Evolutionary conservation across 257 asterid species (phyloP).

Genomic region (Lycium ferocissimum): DNA sequence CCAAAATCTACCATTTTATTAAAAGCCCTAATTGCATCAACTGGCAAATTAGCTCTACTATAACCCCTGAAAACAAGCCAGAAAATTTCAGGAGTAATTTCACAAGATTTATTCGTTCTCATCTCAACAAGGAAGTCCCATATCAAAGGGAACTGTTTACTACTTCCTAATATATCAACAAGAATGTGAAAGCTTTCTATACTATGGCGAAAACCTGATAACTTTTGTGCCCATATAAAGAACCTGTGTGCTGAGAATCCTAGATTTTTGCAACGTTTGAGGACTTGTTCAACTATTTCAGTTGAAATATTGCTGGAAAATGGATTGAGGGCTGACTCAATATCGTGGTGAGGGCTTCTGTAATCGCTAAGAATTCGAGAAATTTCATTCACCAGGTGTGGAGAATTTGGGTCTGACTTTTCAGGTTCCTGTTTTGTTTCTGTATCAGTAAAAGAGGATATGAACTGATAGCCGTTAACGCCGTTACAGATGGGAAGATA

Average conservation of each 20-base stretch:
- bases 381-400: constrained; percentile 67
- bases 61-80: constrained; percentile 74
- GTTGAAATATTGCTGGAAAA: constrained; percentile 54
- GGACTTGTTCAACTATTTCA: constrained; percentile 70
- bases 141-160: constrained; percentile 78
- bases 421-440: background rate
- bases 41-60: constrained; percentile 76
- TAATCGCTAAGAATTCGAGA: constrained; percentile 83
- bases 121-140: constrained; percentile 83
- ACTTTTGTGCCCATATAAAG: constrained; percentile 75
- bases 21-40: constrained; percentile 86
- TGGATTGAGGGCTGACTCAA: constrained; percentile 83
- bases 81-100: constrained; percentile 60
- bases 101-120: constrained; percentile 49
- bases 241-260: constrained; percentile 93
- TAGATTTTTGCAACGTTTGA: constrained; percentile 79
- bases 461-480: constrained; percentile 37
- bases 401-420: constrained; percentile 41
- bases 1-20: constrained; percentile 71
- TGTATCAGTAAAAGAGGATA: constrained; percentile 35
- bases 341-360: constrained; percentile 82
- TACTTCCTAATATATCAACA: constrained; percentile 73
- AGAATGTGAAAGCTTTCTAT: constrained; percentile 69
- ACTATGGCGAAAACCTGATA: constrained; percentile 74
- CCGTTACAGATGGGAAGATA: constrained; percentile 20